These are phyloP conservation scores for Silybum marianum DNA, from an alignment of 129 eudicot genomes.

Conservation along the genomic window DNA sequence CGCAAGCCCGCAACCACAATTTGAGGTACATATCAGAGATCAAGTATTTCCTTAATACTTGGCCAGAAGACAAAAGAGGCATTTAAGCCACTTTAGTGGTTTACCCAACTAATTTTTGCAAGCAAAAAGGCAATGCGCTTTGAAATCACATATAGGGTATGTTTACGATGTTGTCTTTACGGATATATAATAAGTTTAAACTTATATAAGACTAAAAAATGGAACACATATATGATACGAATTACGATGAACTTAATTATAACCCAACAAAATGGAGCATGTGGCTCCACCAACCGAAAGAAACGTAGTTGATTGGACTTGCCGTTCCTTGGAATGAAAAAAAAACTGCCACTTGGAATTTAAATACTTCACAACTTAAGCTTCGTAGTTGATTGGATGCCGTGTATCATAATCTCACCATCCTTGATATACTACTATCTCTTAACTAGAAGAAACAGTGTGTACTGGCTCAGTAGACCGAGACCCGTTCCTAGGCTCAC, in stretches of 20 bases:
- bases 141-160: neutral
- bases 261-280: conserved; percentile 5
- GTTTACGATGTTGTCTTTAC: neutral
- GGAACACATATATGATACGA: neutral
- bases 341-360: neutral
- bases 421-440: neutral
- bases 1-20: neutral
- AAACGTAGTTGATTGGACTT: neutral
- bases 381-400: neutral
- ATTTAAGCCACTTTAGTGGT: conserved; percentile 13
- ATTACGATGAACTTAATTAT: neutral
- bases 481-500: conserved; percentile 2
- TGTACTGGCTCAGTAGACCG: neutral
- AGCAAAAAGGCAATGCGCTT: conserved; percentile 12
- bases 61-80: neutral
- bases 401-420: neutral
- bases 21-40: neutral
- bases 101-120: neutral
- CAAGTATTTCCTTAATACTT: neutral
- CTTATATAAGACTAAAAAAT: neutral
- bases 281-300: neutral
- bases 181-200: neutral
- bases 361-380: conserved; percentile 1
- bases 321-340: neutral
- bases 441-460: neutral